Evolutionary conservation across 2,329 filamentous ascomycete genomes (phyloP).

Genomic region (Dichotomopilus funicola): DNA sequence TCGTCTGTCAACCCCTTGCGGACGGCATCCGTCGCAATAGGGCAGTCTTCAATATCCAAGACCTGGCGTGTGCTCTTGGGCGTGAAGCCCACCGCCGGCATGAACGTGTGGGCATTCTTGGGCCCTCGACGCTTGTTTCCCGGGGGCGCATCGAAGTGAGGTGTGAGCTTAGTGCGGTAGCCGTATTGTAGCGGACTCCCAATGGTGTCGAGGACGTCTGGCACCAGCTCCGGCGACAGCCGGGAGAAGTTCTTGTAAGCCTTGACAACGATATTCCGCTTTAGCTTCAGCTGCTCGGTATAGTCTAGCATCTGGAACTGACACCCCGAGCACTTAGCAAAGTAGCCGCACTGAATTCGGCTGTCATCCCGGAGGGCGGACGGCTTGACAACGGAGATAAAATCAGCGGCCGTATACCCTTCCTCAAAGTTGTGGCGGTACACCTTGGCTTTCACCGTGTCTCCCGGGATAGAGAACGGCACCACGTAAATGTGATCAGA

Average conservation of each 20-base stretch:
- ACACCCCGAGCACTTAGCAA: slow-evolving; percentile 79
- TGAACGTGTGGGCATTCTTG: slow-evolving; percentile 50
- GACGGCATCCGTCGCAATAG: slow-evolving; percentile 84
- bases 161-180: slow-evolving; percentile 94
- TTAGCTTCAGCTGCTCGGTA: slow-evolving; percentile 74
- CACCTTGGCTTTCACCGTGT: slow-evolving; percentile 71
- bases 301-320: slow-evolving; percentile 98
- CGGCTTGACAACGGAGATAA: slow-evolving; percentile 67
- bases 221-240: slow-evolving; percentile 67
- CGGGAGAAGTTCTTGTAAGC: slow-evolving; percentile 89
- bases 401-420: slow-evolving; percentile 72
- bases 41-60: slow-evolving; percentile 94
- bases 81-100: slow-evolving; percentile 86
- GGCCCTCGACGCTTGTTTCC: slow-evolving; percentile 44
- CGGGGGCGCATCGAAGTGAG: slow-evolving; percentile 82
- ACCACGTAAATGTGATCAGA: slow-evolving; percentile 72
- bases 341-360: slow-evolving; percentile 78
- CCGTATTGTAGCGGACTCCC: slow-evolving; percentile 85
- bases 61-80: slow-evolving; percentile 72
- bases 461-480: slow-evolving; percentile 82
- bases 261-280: slow-evolving; percentile 80
- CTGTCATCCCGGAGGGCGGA: slow-evolving; percentile 71
- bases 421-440: slow-evolving; percentile 61
- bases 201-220: slow-evolving; percentile 74
- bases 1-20: slow-evolving; percentile 72